Evolutionary conservation across 1,284 basidiomycete species (phyloP), one percentile per base, ranked within the genome.

Genomic region (Fomitopsis palustris): DNA sequence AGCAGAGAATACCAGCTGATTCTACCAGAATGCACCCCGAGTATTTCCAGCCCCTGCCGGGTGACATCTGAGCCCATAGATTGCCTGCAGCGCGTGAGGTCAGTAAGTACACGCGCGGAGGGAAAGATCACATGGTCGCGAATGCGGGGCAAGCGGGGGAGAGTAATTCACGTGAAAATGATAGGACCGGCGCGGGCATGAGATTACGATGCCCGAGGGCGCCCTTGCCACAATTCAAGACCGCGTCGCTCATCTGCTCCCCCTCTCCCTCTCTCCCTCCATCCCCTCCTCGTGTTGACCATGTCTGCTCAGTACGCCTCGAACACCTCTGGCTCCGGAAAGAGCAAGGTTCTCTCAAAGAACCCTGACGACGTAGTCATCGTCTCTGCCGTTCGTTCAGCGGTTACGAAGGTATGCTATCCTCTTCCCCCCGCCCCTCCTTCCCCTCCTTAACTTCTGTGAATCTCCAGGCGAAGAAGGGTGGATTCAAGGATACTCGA

Each of bases 401-500:
- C 96, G 45, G 82, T 96, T 65, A 96, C 95, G 39, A 95, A 94
- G 82, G 92, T 91, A 21, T 55, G 75, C 66, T 19, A 31, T 43
- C 47, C 21, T 51, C 39, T 27, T 17, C 27, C 3, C 35, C 39
- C 21, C 66, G 21, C 35, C 47, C 47, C 21, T 51, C 39, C 27
- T 17, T n/a, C 3, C 35, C 39, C 21, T 23, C 1, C 16, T 2
- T n/a, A 10, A 21, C 31, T 5, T 17, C 16, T 51, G 21, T 52
- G 27, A 19, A 33, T 23, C 29, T 59, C 6, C 64, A 91, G 87
- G 87, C 86, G 31, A 92, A 84, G 75, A 97, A 96, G 75, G 96
- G 96, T 59, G 94, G 93, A 16, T 95, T 98, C 81, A 95, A 97
- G 74, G 94, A 96, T 74, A 93, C 92, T 27, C 82, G 87, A 54